Percentiles rank a stretch among this genome's conserved stretches.
Conservation (phyloP, 805 yeast species). For the Saccharomycopsis javanensis region DNA sequence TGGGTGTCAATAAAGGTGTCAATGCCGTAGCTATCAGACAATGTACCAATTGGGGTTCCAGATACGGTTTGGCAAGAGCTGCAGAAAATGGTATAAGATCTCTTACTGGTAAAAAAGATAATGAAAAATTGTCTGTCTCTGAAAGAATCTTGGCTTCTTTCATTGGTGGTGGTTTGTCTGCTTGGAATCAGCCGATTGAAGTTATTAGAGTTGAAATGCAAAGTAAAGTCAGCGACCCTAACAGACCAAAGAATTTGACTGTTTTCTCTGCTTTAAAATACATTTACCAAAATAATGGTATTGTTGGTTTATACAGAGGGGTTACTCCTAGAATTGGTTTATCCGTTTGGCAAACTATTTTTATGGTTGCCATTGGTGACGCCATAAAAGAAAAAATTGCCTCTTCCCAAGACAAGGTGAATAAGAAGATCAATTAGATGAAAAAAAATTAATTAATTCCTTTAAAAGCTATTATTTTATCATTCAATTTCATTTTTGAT, state of each 20-base stretch:
- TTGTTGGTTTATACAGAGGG: constrained; percentile 89
- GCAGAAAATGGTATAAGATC: constrained; percentile 79
- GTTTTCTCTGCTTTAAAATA: constrained; percentile 71
- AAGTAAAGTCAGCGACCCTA: constrained; percentile 86
- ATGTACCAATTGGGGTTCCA: constrained; percentile 98
- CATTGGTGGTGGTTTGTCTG: constrained; percentile 93
- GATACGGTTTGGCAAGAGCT: constrained; percentile 86
- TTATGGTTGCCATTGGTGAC: constrained; percentile 98
- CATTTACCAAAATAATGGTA: constrained; percentile 73
- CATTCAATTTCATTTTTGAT: too few species aligned
- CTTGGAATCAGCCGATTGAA: constrained; percentile 99
- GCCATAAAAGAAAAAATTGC: constrained; percentile 53
- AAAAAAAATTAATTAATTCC: neutral
- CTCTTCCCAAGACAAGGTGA: constrained; percentile 1
- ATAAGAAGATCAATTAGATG: neutral
- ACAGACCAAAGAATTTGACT: constrained; percentile 84
- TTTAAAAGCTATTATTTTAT: neutral
- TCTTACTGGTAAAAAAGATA: constrained; percentile 48
- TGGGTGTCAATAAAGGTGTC: constrained; percentile 95
- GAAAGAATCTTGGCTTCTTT: constrained; percentile 83
- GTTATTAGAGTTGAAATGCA: constrained; percentile 98
- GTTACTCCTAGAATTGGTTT: constrained; percentile 95
- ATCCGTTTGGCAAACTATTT: constrained; percentile 97
- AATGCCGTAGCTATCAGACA: constrained; percentile 99
- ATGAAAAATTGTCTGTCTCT: constrained; percentile 53